These are phyloP conservation scores for Neonectria hederae DNA, from an alignment of 2,329 filamentous ascomycete species.

Conservation along the genomic window DNA sequence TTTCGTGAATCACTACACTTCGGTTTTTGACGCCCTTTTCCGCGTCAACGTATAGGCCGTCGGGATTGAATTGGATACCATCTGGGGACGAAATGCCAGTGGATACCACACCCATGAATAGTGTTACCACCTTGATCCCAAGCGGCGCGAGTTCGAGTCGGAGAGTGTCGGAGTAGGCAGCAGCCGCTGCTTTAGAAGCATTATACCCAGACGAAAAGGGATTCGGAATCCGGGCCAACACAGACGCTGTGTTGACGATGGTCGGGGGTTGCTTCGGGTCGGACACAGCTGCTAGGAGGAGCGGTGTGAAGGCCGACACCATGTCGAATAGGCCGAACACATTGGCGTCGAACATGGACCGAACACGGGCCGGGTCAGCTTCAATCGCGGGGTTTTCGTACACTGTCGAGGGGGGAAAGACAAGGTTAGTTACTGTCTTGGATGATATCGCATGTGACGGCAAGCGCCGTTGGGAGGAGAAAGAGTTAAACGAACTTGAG, in stretches of 20 bases:
- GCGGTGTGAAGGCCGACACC: slow-evolving; percentile 14
- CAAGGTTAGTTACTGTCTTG: too few relatives aligned
- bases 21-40: too few relatives aligned
- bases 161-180: slow-evolving; percentile 22
- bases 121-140: slow-evolving; percentile 6
- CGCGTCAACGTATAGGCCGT: too few relatives aligned
- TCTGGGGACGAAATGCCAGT: slow-evolving; percentile 5
- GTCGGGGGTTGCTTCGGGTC: background rate
- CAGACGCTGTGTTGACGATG: slow-evolving; percentile 16
- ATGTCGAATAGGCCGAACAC: slow-evolving; percentile 22
- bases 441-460: too few relatives aligned
- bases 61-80: too few relatives aligned
- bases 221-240: slow-evolving; percentile 7
- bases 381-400: slow-evolving; percentile 25
- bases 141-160: slow-evolving; percentile 12
- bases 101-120: slow-evolving; percentile 22
- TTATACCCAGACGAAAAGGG: slow-evolving; percentile 20
- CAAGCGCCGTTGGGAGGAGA: too few relatives aligned
- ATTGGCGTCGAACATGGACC: slow-evolving; percentile 12
- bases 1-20: too few relatives aligned
- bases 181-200: slow-evolving; percentile 23
- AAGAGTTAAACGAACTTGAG: slow-evolving; percentile 11
- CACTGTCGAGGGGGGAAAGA: too few relatives aligned
- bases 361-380: slow-evolving; percentile 11
- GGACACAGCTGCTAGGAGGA: background rate